Conservation (phyloP, 2,329 filamentous ascomycete genomes). For the Cytospora piceicola region DNA sequence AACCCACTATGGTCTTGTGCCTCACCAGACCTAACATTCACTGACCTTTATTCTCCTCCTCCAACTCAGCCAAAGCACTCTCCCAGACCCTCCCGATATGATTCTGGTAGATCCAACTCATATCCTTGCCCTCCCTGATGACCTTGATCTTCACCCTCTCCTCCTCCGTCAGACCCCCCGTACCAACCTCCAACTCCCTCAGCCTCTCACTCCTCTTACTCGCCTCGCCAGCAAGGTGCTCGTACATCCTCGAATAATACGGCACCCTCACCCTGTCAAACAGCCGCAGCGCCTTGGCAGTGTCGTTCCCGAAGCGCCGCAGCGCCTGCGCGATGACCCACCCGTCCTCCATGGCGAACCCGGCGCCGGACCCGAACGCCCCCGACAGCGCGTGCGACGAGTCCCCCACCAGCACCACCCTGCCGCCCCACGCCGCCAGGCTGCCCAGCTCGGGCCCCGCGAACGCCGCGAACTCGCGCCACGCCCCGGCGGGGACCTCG, state of each 20-base stretch:
- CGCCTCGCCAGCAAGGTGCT: conserved; percentile 18
- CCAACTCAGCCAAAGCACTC: conserved; percentile 13
- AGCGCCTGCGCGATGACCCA: conserved; percentile 38
- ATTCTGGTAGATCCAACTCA: conserved; percentile 33
- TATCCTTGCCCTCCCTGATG: conserved; percentile 28
- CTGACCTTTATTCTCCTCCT: not conserved
- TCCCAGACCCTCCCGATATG: conserved; percentile 30
- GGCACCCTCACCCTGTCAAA: conserved; percentile 39
- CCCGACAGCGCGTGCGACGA: conserved; percentile 59
- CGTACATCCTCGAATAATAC: conserved; percentile 39
- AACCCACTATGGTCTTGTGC: not conserved
- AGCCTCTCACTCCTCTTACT: conserved; percentile 25
- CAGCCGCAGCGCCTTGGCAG: conserved; percentile 33
- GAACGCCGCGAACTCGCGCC: conserved; percentile 38
- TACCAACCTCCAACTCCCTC: conserved; percentile 22
- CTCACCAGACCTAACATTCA: not conserved
- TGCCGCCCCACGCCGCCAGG: conserved; percentile 38
- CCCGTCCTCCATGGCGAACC: conserved; percentile 43
- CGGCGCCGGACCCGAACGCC: conserved; percentile 45
- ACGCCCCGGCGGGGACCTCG: conserved; percentile 19
- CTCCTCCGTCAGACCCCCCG: conserved; percentile 25
- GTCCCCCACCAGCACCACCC: conserved; percentile 57
- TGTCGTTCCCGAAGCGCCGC: conserved; percentile 35
- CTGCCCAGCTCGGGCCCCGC: conserved; percentile 38
- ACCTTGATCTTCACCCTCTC: conserved; percentile 30